Conservation (phyloP, 768 basidiomycete species). For the Phaffia tasmanica region DNA sequence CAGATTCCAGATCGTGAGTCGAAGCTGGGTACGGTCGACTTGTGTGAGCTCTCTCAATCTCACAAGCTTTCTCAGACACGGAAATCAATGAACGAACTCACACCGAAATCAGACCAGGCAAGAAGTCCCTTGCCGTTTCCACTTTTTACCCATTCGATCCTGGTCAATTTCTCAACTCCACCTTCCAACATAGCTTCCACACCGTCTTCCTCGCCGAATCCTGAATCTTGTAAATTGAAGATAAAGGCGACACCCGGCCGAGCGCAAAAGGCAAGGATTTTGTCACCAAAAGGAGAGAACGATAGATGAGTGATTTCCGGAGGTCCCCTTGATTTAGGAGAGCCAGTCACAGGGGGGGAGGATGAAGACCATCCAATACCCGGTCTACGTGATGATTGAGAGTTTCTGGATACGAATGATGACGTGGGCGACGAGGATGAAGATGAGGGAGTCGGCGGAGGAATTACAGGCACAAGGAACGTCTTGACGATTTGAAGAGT, state of each 20-base stretch:
- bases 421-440: not conserved
- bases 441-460: slow-evolving; percentile 1
- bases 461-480: slow-evolving; percentile 34
- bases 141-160: slow-evolving; percentile 82
- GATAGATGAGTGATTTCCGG: slow-evolving; percentile 58
- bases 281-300: slow-evolving; percentile 84
- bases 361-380: not conserved
- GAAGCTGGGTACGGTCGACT: slow-evolving; percentile 47
- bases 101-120: slow-evolving; percentile 89
- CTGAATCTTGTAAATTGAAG: slow-evolving; percentile 47
- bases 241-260: slow-evolving; percentile 61
- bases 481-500: slow-evolving; percentile 72
- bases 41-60: slow-evolving; percentile 4
- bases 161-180: slow-evolving; percentile 71
- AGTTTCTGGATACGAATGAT: too few relatives aligned
- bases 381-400: not conserved
- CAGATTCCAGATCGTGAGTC: slow-evolving; percentile 54
- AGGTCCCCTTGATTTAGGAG: not conserved
- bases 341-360: not conserved
- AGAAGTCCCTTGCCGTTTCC: slow-evolving; percentile 55
- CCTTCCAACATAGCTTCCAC: slow-evolving; percentile 69
- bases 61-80: not conserved
- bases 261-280: slow-evolving; percentile 68
- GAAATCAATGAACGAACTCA: slow-evolving; percentile 42
- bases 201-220: slow-evolving; percentile 47